These are phyloP conservation scores for Diaporthe sp. DNA, from an alignment of 2,329 filamentous ascomycete species.

Conservation along the genomic window DNA sequence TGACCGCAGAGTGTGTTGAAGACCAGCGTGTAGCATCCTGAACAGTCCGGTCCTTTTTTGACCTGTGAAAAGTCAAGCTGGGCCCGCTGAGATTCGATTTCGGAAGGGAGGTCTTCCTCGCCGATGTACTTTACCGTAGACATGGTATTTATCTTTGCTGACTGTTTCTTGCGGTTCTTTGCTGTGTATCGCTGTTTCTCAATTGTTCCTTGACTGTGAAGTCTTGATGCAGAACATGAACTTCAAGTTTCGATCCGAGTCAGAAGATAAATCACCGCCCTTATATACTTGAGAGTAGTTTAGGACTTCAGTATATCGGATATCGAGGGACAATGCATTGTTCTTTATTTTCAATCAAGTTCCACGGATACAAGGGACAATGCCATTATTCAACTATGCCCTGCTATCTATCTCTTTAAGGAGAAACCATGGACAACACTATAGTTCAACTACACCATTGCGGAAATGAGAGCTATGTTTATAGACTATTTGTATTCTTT, in stretches of 20 bases:
- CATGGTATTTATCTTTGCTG: neutral
- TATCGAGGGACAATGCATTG: neutral
- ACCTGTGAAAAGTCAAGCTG: neutral
- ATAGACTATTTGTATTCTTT: no score
- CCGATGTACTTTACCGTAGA: neutral
- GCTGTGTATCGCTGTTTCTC: neutral
- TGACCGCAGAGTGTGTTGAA: neutral
- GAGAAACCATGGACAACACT: neutral
- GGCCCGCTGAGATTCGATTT: neutral
- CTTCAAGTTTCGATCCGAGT: no score
- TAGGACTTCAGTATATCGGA: neutral
- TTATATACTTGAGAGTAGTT: neutral
- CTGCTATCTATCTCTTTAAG: neutral
- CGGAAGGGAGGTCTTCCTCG: neutral
- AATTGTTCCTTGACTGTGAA: neutral
- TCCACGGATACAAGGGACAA: neutral
- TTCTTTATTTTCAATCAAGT: neutral
- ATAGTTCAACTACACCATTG: neutral
- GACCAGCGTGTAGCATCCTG: neutral
- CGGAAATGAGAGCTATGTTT: neutral
- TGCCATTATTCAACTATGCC: neutral
- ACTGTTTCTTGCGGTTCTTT: neutral
- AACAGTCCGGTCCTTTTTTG: neutral
- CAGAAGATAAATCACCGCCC: neutral
- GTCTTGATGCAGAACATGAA: neutral